These are phyloP conservation scores for Magnusiomyces ingens DNA, from an alignment of 1,139 yeast genomes.

Conservation along the genomic window DNA sequence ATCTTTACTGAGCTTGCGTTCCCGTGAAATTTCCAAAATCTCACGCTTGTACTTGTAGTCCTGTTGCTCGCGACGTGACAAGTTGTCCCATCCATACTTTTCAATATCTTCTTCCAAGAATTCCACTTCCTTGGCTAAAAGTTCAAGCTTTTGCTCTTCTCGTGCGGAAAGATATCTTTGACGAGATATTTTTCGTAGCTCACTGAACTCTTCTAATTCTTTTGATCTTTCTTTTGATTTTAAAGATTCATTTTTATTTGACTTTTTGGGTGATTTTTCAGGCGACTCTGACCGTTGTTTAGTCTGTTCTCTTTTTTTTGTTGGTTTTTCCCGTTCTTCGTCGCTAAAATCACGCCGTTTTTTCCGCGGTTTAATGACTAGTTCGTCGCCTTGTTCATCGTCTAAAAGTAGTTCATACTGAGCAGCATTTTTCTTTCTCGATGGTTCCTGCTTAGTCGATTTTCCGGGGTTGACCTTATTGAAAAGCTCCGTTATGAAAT, in stretches of 20 bases:
- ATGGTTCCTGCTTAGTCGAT: constrained; percentile 4
- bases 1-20: constrained; percentile 31
- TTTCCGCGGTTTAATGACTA: not conserved
- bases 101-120: constrained; percentile 43
- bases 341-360: not conserved
- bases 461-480: constrained; percentile 18
- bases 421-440: constrained; percentile 4
- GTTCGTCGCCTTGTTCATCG: constrained; percentile 11
- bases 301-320: constrained; percentile 24
- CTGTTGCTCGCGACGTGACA: constrained; percentile 44
- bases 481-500: constrained; percentile 26
- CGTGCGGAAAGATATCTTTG: constrained; percentile 44
- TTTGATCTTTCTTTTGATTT: constrained; percentile 7
- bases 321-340: constrained; percentile 30
- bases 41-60: constrained; percentile 49
- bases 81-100: constrained; percentile 43
- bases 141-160: constrained; percentile 40
- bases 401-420: constrained; percentile 16
- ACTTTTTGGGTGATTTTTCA: constrained; percentile 6
- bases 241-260: constrained; percentile 2
- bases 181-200: constrained; percentile 42
- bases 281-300: constrained; percentile 7
- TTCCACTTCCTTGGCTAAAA: constrained; percentile 44
- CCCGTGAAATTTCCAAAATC: constrained; percentile 39
- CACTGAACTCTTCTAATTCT: constrained; percentile 24